These are phyloP conservation scores for Choiromyces venosus DNA, from an alignment of 495 filamentous ascomycete species.

Conservation along the genomic window DNA sequence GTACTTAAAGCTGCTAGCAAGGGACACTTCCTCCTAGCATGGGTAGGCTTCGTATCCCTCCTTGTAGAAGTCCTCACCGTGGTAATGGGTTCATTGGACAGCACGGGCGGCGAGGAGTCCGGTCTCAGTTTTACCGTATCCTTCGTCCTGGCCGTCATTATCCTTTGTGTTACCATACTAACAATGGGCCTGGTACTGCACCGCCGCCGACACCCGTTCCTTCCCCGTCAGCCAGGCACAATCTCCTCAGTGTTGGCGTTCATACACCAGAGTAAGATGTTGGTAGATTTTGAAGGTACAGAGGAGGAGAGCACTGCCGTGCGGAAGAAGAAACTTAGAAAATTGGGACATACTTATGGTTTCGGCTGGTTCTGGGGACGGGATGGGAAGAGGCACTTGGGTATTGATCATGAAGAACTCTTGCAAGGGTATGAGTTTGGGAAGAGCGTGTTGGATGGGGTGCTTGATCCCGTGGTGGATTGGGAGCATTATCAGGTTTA, in stretches of 20 bases:
- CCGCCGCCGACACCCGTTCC: conserved; percentile 56
- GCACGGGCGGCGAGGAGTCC: conserved; percentile 57
- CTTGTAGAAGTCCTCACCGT: conserved; percentile 65
- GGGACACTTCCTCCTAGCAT: conserved; percentile 57
- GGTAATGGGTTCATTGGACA: conserved; percentile 57
- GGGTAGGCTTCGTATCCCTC: conserved; percentile 58
- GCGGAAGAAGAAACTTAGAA: conserved; percentile 54
- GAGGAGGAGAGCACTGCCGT: conserved; percentile 54
- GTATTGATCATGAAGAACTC: conserved; percentile 66
- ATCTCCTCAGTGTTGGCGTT: conserved; percentile 67
- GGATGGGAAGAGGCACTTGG: conserved; percentile 61
- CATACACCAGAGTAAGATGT: conserved; percentile 68
- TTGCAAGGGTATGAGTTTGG: conserved; percentile 57
- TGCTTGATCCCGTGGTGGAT: background rate
- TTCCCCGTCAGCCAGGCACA: conserved; percentile 66
- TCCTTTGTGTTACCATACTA: conserved; percentile 54
- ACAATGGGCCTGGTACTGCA: conserved; percentile 53
- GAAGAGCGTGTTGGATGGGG: background rate
- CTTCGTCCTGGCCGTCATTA: conserved; percentile 53
- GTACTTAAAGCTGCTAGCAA: conserved; percentile 57
- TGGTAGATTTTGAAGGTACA: conserved; percentile 63
- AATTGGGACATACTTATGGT: conserved; percentile 58
- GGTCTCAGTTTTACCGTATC: conserved; percentile 55
- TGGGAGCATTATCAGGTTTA: background rate
- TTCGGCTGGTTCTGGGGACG: conserved; percentile 66